phyloP scores from a whole-genome alignment of 495 filamentous ascomycete species.

The Emericellopsis terricola region DNA sequence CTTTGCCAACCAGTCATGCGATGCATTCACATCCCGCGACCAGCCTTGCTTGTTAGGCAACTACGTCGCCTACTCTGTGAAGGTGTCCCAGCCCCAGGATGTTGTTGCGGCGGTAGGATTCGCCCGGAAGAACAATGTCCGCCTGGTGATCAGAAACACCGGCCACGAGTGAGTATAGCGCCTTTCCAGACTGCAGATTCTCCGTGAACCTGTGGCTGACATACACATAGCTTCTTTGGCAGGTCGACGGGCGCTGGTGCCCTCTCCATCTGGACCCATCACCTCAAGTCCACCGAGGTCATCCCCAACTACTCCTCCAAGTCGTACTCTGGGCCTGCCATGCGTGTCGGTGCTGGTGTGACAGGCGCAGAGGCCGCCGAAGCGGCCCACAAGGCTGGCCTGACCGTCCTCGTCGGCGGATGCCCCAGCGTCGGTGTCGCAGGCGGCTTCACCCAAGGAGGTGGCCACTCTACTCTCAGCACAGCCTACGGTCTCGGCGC shows the following conservation, averaged over 20 bases:
- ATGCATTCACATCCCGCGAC: neutral
- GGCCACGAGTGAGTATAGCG: slow-evolving; percentile 6
- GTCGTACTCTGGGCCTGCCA: slow-evolving; percentile 22
- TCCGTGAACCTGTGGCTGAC: no score
- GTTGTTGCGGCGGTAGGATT: slow-evolving; percentile 19
- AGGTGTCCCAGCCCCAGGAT: slow-evolving; percentile 17
- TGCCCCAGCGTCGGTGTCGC: slow-evolving; percentile 30
- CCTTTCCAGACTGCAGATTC: no score
- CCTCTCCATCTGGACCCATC: slow-evolving; percentile 41
- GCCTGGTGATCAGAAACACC: slow-evolving; percentile 23
- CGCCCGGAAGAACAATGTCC: slow-evolving; percentile 15
- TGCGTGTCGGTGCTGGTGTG: slow-evolving; percentile 35
- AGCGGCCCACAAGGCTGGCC: slow-evolving; percentile 18
- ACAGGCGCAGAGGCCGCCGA: slow-evolving; percentile 27
- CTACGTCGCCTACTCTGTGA: slow-evolving; percentile 34
- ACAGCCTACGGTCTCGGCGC: slow-evolving; percentile 37
- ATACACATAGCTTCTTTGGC: slow-evolving; percentile 20
- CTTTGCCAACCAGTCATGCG: neutral
- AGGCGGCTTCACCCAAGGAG: slow-evolving; percentile 36
- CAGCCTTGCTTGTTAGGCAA: slow-evolving; percentile 33
- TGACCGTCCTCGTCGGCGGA: slow-evolving; percentile 24
- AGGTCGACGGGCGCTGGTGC: slow-evolving; percentile 31
- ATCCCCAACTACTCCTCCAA: slow-evolving; percentile 14
- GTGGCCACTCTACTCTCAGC: slow-evolving; percentile 35
- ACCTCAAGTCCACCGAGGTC: slow-evolving; percentile 29